A percentile compares a stretch with the other conserved stretches of the same genome.
phyloP scores from a whole-genome alignment of 768 basidiomycete genomes.

The Filobasidium wieringae region DNA sequence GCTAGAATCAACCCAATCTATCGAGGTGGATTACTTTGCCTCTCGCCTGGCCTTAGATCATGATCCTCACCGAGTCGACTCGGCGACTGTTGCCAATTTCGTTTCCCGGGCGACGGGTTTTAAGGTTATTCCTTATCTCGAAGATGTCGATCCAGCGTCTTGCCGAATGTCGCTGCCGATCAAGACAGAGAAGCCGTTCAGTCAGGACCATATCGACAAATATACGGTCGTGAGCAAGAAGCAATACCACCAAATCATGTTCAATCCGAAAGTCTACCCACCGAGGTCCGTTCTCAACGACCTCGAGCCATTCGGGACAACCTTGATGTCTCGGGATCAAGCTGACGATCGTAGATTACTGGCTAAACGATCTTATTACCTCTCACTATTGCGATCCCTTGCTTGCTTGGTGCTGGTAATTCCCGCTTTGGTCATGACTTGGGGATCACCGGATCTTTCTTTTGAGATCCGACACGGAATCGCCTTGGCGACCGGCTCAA shows the following conservation, averaged over 20 bases:
- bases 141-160: not conserved
- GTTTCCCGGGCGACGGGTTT: not conserved
- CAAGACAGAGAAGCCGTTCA: not conserved
- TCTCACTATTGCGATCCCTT: not conserved
- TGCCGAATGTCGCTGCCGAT: not conserved
- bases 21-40: not conserved
- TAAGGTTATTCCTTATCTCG: not conserved
- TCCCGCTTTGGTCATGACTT: not conserved
- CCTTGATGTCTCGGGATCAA: too few relatives aligned
- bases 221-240: not conserved
- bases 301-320: not conserved
- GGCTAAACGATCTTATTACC: not conserved
- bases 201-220: not conserved
- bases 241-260: not conserved
- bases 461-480: not conserved
- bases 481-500: not conserved
- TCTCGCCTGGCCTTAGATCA: not conserved
- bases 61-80: not conserved
- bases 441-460: not conserved
- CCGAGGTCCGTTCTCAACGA: not conserved
- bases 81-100: not conserved
- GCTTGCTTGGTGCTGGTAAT: not conserved
- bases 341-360: too few relatives aligned
- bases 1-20: not conserved
- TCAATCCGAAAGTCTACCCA: not conserved